Base-by-base conservation (phyloP, 1,284 basidiomycete genomes). In the Sporisorium exsertum region DNA sequence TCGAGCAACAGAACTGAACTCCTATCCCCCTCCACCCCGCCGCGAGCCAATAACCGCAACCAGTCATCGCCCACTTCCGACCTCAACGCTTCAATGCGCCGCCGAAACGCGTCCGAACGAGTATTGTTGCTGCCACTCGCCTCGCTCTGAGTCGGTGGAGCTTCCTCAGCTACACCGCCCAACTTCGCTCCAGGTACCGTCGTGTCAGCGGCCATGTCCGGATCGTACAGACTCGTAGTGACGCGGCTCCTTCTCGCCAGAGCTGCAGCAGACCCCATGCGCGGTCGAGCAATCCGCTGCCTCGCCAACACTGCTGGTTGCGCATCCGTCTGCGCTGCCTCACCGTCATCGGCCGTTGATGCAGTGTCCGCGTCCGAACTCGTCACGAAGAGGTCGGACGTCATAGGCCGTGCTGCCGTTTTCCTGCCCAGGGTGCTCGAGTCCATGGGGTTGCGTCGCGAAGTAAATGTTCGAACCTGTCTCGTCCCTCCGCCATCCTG, bases 61-160 rank as follows among this genome's bases (percentile, higher is more conserved):
- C 84, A 85, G 45, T 85, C 83, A 51, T 85, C 84, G 18, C 84
- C 84, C 8, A 81, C 78, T 42, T 80, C 78, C 27, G 65, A 67
- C 45, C 81, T 81, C 46, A 85, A 64, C 47, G 74, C 76, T 55
- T 85, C 83, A 45, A 85, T 85, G 9, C 78, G 66, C 35, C 69
- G 43, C 1, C 81, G 70, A 20, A 78, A 72, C 2, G 77, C 63
- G 9, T 72, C 65, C 7, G 63, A 56, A 22, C 64, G 58, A 4
- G 40, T 32, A 29, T 29, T 26, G 15, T 15, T 40, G 37, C 22
- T 27, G 18, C 4, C 4, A 22, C 4, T 18, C 7, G 29, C n/a
- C 2, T 7, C 27, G 13, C 5, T 50, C 33, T 9, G 33, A 9
- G 33, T 35, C 33, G 33, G 12, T 13, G 33, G 6, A 13, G 33